Conservation (phyloP, 2,329 filamentous ascomycete genomes). For the Cryphonectria nitschkei region DNA sequence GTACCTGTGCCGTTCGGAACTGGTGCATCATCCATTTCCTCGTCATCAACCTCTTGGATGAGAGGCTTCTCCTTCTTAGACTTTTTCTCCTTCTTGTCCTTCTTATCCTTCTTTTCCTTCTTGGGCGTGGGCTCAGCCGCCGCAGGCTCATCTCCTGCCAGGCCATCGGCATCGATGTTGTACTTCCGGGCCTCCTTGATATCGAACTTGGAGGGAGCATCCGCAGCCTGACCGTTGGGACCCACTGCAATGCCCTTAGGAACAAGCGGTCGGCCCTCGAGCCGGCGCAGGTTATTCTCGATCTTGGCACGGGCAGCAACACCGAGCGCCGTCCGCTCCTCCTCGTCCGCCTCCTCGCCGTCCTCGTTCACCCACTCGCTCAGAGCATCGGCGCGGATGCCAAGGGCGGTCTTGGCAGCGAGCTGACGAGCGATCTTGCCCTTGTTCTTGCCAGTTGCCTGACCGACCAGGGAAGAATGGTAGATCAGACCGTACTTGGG, state of each 20-base stretch:
- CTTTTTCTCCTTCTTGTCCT: constrained; percentile 44
- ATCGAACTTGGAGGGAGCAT: constrained; percentile 77
- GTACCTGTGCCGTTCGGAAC: constrained; percentile 27
- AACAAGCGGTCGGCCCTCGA: constrained; percentile 90
- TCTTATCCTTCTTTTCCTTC: constrained; percentile 38
- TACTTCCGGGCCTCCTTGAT: constrained; percentile 94
- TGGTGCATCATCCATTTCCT: constrained; percentile 34
- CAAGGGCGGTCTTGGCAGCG: constrained; percentile 89
- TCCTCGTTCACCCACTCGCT: constrained; percentile 74
- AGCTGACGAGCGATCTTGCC: constrained; percentile 98
- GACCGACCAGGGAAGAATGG: constrained; percentile 90
- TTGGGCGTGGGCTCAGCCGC: constrained; percentile 39
- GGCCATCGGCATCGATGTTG: constrained; percentile 89
- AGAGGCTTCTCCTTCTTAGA: constrained; percentile 49
- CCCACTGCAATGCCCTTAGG: constrained; percentile 75
- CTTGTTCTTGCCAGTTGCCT: constrained; percentile 98
- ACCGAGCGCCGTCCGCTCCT: constrained; percentile 84
- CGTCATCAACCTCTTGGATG: constrained; percentile 45
- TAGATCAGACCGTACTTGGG: constrained; percentile 98
- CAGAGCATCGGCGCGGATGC: constrained; percentile 89
- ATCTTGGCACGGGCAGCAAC: constrained; percentile 72
- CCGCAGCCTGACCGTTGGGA: constrained; percentile 68
- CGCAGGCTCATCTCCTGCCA: constrained; percentile 69
- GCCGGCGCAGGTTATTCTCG: constrained; percentile 72
- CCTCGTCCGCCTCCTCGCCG: constrained; percentile 75